Conservation (phyloP, 208 protist genomes). For the Leishmania major region DNA sequence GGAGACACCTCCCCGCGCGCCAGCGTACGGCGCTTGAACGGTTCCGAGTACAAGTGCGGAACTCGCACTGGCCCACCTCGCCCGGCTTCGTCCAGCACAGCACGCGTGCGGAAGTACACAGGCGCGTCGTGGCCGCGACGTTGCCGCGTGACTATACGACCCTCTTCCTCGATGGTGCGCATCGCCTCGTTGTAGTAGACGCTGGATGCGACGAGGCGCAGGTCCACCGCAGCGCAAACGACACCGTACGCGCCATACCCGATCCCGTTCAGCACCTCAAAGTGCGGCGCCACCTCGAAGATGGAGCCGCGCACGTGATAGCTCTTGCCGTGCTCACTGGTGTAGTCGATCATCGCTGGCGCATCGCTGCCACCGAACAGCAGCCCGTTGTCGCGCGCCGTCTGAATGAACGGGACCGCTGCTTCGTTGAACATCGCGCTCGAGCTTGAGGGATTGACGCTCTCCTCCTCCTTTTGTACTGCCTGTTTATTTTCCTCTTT, state of each 20-base stretch:
- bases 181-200: conserved; percentile 37
- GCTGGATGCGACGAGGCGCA: conserved; percentile 46
- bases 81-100: conserved; percentile 2
- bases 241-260: conserved; percentile 78
- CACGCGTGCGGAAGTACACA: conserved; percentile 25
- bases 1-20: conserved; percentile 26
- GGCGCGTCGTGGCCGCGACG: conserved; percentile 13
- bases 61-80: conserved; percentile 25
- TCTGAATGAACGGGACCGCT: conserved; percentile 30
- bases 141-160: conserved; percentile 24
- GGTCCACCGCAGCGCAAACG: conserved; percentile 70
- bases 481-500: background rate
- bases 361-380: conserved; percentile 24
- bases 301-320: conserved; percentile 51
- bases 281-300: conserved; percentile 74
- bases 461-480: background rate
- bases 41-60: conserved; percentile 36
- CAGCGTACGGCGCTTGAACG: conserved; percentile 30
- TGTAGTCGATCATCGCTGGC: conserved; percentile 18
- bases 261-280: conserved; percentile 58
- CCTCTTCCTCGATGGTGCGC: conserved; percentile 39
- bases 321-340: conserved; percentile 40
- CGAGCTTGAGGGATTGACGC: background rate
- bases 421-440: conserved; percentile 29
- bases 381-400: conserved; percentile 30